These are phyloP conservation scores for Rhizopogon vinicolor DNA, from an alignment of 768 basidiomycete species.

Conservation along the genomic window DNA sequence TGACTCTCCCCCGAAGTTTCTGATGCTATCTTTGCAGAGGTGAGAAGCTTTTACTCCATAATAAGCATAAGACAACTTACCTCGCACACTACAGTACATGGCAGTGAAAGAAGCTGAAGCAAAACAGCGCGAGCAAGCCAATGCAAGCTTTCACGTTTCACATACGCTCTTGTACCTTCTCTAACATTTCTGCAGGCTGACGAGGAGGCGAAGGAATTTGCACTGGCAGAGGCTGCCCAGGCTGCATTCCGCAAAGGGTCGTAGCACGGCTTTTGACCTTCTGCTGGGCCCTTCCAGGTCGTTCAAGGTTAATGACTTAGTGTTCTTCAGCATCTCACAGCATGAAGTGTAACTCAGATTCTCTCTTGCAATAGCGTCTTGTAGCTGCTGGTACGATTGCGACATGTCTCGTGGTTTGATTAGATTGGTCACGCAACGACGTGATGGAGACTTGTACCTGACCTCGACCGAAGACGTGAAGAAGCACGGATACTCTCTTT, in stretches of 20 bases:
- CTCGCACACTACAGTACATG: conserved; percentile 12
- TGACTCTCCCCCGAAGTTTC: neutral
- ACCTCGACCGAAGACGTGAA: neutral
- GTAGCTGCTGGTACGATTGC: neutral
- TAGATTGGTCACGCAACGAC: too few species aligned
- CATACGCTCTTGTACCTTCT: neutral
- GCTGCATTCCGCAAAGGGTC: conserved; percentile 15
- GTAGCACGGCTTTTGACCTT: neutral
- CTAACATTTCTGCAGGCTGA: conserved; percentile 11
- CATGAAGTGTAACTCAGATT: neutral
- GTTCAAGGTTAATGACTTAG: neutral
- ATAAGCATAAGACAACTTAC: neutral
- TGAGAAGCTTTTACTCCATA: neutral
- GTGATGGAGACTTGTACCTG: neutral
- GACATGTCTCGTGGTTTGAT: neutral
- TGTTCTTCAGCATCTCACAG: neutral
- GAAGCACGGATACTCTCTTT: neutral
- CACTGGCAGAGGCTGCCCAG: conserved; percentile 27
- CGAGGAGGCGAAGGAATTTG: conserved; percentile 24
- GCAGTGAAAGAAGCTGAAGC: conserved; percentile 17
- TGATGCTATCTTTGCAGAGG: neutral
- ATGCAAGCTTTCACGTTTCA: conserved; percentile 7
- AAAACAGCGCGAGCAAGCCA: conserved; percentile 10
- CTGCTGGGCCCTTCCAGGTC: neutral
- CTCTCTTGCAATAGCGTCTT: neutral